Conservation (phyloP, 2,329 filamentous ascomycete genomes). For the Trichoderma koningiopsis region DNA sequence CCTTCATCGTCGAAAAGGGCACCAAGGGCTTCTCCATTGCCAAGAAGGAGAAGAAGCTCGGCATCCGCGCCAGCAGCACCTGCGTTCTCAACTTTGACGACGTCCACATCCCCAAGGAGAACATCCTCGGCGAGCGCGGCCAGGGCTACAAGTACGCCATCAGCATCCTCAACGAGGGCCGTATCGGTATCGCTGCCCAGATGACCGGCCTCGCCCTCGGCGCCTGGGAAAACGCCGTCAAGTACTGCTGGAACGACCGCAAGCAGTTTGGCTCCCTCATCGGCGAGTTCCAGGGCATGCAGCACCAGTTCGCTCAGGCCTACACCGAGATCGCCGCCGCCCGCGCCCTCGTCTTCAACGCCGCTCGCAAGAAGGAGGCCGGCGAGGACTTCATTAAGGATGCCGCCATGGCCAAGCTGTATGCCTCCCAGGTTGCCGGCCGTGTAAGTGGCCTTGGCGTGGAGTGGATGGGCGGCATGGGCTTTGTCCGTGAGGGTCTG, state of each 20-base stretch:
- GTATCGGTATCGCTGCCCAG: constrained; percentile 96
- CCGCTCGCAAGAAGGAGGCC: constrained; percentile 95
- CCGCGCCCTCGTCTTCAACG: constrained; percentile 91
- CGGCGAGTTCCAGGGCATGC: constrained; percentile 98
- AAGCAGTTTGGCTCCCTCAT: constrained; percentile 94
- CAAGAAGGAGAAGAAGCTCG: constrained; percentile 99
- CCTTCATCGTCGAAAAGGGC: constrained; percentile 91
- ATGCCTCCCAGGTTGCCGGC: constrained; percentile 88
- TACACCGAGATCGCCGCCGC: constrained; percentile 93
- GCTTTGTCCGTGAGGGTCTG: constrained; percentile 92
- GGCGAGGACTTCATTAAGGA: constrained; percentile 94
- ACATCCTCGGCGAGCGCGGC: constrained; percentile 84
- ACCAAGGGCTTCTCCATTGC: constrained; percentile 89
- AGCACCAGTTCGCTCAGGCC: constrained; percentile 95
- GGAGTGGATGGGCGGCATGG: constrained; percentile 99
- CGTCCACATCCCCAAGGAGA: constrained; percentile 83
- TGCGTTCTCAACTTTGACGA: constrained; percentile 98
- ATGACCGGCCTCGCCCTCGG: constrained; percentile 97
- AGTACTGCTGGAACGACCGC: constrained; percentile 97
- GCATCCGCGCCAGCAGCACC: constrained; percentile 92
- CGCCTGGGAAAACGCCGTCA: constrained; percentile 89
- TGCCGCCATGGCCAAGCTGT: constrained; percentile 97
- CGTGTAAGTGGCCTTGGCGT: constrained; percentile 82
- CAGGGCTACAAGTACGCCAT: constrained; percentile 99
- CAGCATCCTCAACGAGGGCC: constrained; percentile 87